These are phyloP conservation scores for Platanus orientalis DNA, from an alignment of 164 flowering plant genomes.

Conservation along the genomic window DNA sequence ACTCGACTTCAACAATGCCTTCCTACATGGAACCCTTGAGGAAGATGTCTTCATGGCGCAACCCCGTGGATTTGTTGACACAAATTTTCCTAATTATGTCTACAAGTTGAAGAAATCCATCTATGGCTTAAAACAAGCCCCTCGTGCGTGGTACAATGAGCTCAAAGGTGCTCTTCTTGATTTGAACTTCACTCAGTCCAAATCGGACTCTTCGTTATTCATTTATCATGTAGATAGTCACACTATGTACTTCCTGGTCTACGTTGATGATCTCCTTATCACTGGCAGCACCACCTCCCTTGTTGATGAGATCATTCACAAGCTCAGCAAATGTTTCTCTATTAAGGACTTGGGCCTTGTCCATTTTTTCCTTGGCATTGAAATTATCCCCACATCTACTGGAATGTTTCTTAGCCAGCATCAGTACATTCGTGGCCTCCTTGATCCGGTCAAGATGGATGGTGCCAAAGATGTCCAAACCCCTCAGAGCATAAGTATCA, in stretches of 20 bases:
- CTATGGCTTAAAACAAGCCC: too few relatives aligned
- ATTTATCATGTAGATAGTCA: not conserved
- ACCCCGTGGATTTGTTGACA: too few relatives aligned
- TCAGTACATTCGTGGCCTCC: slow-evolving; percentile 7
- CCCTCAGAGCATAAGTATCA: not conserved
- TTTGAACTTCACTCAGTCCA: too few relatives aligned
- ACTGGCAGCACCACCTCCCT: not conserved
- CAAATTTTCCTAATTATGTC: too few relatives aligned
- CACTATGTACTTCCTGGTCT: slow-evolving; percentile 7
- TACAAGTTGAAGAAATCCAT: too few relatives aligned
- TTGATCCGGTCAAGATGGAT: not conserved
- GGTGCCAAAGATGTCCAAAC: slow-evolving; percentile 1
- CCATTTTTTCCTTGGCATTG: slow-evolving; percentile 12
- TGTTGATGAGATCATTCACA: not conserved
- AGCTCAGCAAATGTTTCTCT: not conserved
- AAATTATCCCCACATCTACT: not conserved
- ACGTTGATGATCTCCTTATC: slow-evolving; percentile 3
- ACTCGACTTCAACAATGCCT: too few relatives aligned
- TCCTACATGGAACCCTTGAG: too few relatives aligned
- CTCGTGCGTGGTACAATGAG: too few relatives aligned
- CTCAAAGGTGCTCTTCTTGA: too few relatives aligned
- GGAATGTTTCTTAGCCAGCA: not conserved
- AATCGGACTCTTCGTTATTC: too few relatives aligned
- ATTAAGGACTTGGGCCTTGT: slow-evolving; percentile 14
- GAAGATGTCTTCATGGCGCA: too few relatives aligned